Percentiles rank a stretch among this genome's conserved stretches.
phyloP scores from a whole-genome alignment of 805 yeast genomes.

The Ascoidea tarda region DNA sequence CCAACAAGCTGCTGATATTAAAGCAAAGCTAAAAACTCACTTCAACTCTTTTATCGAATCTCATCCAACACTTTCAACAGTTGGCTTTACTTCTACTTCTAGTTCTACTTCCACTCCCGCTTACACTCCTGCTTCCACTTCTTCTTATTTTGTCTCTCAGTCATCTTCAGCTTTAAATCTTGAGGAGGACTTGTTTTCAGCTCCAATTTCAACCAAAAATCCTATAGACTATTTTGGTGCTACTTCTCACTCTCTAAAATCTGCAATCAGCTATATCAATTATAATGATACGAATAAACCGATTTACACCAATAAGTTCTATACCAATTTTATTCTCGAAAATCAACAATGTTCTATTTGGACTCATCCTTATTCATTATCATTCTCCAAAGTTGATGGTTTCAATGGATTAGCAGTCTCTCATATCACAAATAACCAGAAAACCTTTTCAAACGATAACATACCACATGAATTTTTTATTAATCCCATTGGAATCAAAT shows the following conservation, averaged over 20 bases:
- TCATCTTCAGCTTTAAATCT: neutral
- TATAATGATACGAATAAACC: slow-evolving; percentile 21
- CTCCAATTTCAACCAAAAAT: neutral
- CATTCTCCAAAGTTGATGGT: slow-evolving; percentile 28
- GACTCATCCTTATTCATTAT: slow-evolving; percentile 81
- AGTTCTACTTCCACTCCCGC: neutral
- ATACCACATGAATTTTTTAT: slow-evolving; percentile 36
- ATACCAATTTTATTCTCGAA: slow-evolving; percentile 55
- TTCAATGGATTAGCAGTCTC: slow-evolving; percentile 52
- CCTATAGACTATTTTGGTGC: slow-evolving; percentile 23
- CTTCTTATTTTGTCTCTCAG: neutral
- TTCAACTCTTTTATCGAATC: no score
- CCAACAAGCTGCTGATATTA: no score
- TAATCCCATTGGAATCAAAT: slow-evolving; percentile 52
- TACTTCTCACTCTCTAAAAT: slow-evolving; percentile 20
- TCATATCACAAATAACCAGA: slow-evolving; percentile 42
- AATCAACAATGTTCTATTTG: slow-evolving; percentile 57
- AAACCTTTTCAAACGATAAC: slow-evolving; percentile 61
- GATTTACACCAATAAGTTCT: slow-evolving; percentile 66
- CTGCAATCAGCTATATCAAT: slow-evolving; percentile 15
- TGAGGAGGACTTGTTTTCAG: neutral
- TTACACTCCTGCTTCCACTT: slow-evolving; percentile 1
- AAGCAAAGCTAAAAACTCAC: no score
- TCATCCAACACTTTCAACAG: neutral
- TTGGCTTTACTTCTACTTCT: neutral